Evolutionary conservation across 176 grass and related monocot genomes (phyloP), one percentile per base, ranked within the genome.

Genomic region (Olyra latifolia): DNA sequence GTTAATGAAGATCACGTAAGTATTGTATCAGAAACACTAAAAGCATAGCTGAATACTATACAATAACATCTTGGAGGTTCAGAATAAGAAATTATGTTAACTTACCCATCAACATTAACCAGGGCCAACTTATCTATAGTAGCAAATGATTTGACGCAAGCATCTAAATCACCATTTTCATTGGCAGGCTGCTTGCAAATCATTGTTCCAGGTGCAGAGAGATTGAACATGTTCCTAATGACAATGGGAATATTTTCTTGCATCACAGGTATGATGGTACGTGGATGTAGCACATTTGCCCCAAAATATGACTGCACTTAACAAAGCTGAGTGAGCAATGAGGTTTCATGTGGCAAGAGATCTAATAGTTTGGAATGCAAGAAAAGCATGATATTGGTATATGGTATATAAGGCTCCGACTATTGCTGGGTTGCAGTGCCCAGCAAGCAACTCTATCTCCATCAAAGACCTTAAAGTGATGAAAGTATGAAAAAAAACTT

Each of bases 191-290:
- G 92, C 72, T 91, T 87, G 85, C 92, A 98, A 74, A 98, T 98
- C 74, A 75, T 69, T 11, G 95, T 98, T 77, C 95, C 95, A 74
- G 95, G 81, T 49, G 88, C 90, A 80, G 88, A 89, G 69, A 95
- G 75, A 81, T 95, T 93, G 81, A 98, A 98, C 70, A 98, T 95
- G 70, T 95, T 98, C 74, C 90, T 88, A 76, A 98, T 98, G 71
- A 98, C 76, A 72, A 98, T 98, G 28, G 95, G 95, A 59, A 98
- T 98, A 62, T 85, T 86, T 70, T 92, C 82, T 82, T 84, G 94
- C 95, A 98, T 98, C 69, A 98, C 92, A 85, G 95, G 95, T 91
- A 98, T 95, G 76, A 98, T 98, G 66, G 95, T 98, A 15, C 95
- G 88, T 28, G 95, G 95, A 85, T 98, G 95, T 88, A 98, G 79